Percentiles rank a stretch among this genome's conserved stretches.
These are phyloP conservation scores for Cylindrotheca fusiformis DNA, from an alignment of 108 stramenopile species.

Conservation along the genomic window DNA sequence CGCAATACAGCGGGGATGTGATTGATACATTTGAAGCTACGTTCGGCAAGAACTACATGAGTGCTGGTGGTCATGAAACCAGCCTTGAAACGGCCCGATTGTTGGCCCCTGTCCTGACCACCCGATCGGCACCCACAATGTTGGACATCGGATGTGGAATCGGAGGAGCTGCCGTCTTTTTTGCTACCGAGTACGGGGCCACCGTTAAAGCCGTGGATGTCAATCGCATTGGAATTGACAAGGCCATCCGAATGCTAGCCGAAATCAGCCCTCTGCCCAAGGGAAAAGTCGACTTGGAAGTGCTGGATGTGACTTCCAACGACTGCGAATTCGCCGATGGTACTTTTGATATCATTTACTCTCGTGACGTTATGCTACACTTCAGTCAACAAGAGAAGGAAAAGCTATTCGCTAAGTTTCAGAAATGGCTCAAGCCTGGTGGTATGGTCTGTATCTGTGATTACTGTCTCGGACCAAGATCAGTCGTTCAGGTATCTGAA, in stretches of 20 bases:
- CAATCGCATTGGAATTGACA: conserved; percentile 8
- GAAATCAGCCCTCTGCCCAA: not conserved
- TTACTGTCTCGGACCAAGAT: conserved; percentile 12
- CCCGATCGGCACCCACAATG: conserved; percentile 1
- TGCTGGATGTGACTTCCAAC: not conserved
- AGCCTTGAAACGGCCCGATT: too few species aligned
- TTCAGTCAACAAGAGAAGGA: conserved; percentile 4
- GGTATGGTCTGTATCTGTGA: conserved; percentile 18
- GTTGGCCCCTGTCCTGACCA: not conserved
- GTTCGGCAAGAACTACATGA: conserved; percentile 24
- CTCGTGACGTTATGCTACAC: conserved; percentile 16
- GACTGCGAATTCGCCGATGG: conserved; percentile 6
- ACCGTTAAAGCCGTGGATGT: conserved; percentile 16
- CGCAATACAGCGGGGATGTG: conserved; percentile 17
- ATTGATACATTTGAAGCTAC: conserved; percentile 19
- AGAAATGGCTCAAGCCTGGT: conserved; percentile 22
- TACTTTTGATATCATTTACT: conserved; percentile 27
- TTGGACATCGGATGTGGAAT: conserved; percentile 24
- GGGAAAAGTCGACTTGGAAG: conserved; percentile 6
- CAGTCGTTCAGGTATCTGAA: conserved; percentile 1
- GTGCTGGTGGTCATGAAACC: conserved; percentile 20
- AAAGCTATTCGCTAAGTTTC: conserved; percentile 6
- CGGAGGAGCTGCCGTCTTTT: conserved; percentile 17
- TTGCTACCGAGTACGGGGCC: conserved; percentile 18
- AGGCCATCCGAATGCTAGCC: conserved; percentile 9